A percentile compares a stretch with the other conserved stretches of the same genome.
Conservation (phyloP, 352 stramenopile genomes). For the Phytophthora brassicae region DNA sequence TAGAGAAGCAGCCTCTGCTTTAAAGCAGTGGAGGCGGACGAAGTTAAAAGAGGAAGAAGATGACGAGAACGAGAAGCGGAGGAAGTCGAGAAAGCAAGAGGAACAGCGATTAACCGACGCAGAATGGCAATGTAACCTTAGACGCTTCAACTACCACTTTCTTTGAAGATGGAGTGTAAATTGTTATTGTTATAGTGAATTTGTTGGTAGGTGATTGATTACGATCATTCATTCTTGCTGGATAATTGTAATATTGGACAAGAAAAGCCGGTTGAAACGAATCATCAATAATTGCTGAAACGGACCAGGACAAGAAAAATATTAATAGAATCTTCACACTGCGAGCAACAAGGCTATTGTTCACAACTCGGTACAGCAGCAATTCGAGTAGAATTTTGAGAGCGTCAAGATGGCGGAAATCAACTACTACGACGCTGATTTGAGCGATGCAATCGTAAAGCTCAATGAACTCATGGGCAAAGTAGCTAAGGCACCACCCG, state of each 20-base stretch:
- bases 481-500: slow-evolving; percentile 72
- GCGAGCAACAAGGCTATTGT: slow-evolving; percentile 2
- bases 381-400: not conserved
- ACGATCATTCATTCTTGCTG: slow-evolving; percentile 19
- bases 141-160: slow-evolving; percentile 32
- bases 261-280: slow-evolving; percentile 38
- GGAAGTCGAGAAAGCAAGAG: slow-evolving; percentile 10
- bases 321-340: slow-evolving; percentile 7
- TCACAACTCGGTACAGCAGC: slow-evolving; percentile 7
- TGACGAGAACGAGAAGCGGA: slow-evolving; percentile 8
- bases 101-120: slow-evolving; percentile 29
- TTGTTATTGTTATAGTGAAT: no score
- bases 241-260: slow-evolving; percentile 6
- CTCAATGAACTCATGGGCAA: slow-evolving; percentile 88
- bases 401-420: slow-evolving; percentile 70
- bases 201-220: no score
- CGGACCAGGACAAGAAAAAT: slow-evolving; percentile 17
- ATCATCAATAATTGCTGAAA: slow-evolving; percentile 23
- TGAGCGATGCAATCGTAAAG: slow-evolving; percentile 81
- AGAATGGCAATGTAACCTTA: slow-evolving; percentile 46
- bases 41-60: slow-evolving; percentile 13
- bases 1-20: slow-evolving; percentile 25
- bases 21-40: slow-evolving; percentile 15
- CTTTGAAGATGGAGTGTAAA: no score
- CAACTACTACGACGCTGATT: slow-evolving; percentile 86